These are phyloP conservation scores for Amyloporia xantha DNA, from an alignment of 768 basidiomycete genomes.

Conservation along the genomic window DNA sequence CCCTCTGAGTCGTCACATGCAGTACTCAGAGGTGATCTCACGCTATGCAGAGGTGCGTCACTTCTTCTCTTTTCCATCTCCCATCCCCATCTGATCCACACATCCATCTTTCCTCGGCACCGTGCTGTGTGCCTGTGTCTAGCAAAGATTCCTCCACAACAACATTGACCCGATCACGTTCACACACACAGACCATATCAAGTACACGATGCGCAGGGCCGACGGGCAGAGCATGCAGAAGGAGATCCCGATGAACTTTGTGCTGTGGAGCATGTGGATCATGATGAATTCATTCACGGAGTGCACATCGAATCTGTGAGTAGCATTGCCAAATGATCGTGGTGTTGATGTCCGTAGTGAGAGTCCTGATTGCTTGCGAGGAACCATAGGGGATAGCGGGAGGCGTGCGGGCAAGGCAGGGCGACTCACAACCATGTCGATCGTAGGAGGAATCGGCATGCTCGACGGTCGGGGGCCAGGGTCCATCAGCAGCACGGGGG, in stretches of 20 bases:
- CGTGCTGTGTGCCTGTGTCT: no score
- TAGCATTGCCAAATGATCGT: conserved; percentile 26
- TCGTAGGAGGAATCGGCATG: conserved; percentile 56
- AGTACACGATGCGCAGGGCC: conserved; percentile 61
- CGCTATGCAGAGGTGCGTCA: conserved; percentile 76
- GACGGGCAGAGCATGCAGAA: conserved; percentile 54
- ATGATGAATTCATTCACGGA: conserved; percentile 72
- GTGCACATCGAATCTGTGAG: conserved; percentile 37
- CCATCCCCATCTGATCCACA: conserved; percentile 2
- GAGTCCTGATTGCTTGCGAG: conserved; percentile 37
- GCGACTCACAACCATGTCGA: conserved; percentile 52
- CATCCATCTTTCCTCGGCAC: conserved; percentile 17
- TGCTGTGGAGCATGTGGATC: conserved; percentile 90
- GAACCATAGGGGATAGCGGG: conserved; percentile 34
- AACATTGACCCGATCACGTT: conserved; percentile 81
- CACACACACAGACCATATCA: conserved; percentile 61
- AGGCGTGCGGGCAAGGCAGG: conserved; percentile 42
- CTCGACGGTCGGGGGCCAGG: conserved; percentile 57
- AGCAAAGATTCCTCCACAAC: conserved; percentile 74
- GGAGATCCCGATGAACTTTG: conserved; percentile 80
- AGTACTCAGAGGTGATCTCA: conserved; percentile 95
- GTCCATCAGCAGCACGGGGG: conserved; percentile 39
- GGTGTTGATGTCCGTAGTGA: conserved; percentile 30
- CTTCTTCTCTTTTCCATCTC: background rate
- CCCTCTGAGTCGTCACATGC: background rate